Conservation (phyloP, 1,284 basidiomycete genomes). For the Ustilago xerochloae region DNA sequence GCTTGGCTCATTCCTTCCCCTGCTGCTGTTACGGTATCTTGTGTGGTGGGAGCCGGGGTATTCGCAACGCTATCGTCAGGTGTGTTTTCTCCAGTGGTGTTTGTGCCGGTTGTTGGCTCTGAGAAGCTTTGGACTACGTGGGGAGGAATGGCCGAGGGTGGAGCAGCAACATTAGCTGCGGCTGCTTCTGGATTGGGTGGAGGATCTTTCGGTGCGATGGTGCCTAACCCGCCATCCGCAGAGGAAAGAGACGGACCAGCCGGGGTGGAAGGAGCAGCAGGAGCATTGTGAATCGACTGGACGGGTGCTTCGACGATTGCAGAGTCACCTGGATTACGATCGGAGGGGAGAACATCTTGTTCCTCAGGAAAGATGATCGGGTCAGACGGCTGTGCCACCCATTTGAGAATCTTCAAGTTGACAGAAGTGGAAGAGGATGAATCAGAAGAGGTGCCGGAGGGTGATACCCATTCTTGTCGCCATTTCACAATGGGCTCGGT, state of each 20-base stretch:
- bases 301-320: constrained; percentile 44
- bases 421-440: constrained; percentile 10
- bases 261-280: constrained; percentile 12
- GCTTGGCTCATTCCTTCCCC: constrained; percentile 2
- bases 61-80: constrained; percentile 19
- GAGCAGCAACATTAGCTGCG: constrained; percentile 3
- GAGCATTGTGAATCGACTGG: constrained; percentile 45
- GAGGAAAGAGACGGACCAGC: constrained; percentile 8
- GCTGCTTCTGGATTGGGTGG: constrained; percentile 7
- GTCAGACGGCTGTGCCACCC: constrained; percentile 18
- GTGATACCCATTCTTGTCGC: constrained; percentile 37
- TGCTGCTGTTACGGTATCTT: too few relatives aligned
- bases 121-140: constrained; percentile 21
- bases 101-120: constrained; percentile 14
- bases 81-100: constrained; percentile 22
- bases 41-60: constrained; percentile 21
- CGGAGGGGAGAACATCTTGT: constrained; percentile 36
- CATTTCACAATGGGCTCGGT: constrained; percentile 42
- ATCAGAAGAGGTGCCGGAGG: constrained; percentile 9
- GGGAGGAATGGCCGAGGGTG: constrained; percentile 33
- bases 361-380: constrained; percentile 30
- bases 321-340: constrained; percentile 23
- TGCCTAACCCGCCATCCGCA: constrained; percentile 32
- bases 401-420: constrained; percentile 40
- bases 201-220: constrained; percentile 38